Evolutionary conservation across 2,329 filamentous ascomycete species (phyloP), one percentile per base, ranked within the genome.

Genomic region (Ophiocordyceps sinensis): DNA sequence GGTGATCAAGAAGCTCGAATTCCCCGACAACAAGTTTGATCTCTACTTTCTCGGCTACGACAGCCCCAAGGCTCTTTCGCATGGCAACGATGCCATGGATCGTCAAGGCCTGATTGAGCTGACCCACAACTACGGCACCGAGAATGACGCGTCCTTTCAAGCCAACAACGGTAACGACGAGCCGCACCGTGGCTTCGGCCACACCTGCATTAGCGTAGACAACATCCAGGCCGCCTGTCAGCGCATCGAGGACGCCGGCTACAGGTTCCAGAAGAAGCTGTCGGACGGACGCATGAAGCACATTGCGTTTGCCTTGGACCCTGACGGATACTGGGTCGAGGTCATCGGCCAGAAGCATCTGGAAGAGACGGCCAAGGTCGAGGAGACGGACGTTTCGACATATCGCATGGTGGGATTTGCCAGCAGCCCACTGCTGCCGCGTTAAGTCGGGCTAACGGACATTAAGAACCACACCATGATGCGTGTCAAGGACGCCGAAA

Each of bases 11-110:
- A 84, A 88, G 64, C 70, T 91, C 37, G 69, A 82, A 47, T 84
- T 86, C 56, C 83, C 88, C 13, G 87, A 94, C 45, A 77, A 77
- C 61, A 94, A 93, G 57, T 96, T 96, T 62, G 85, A 91, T 54
- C 77, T 95, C 26, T 96, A 96, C 70, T 96, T 96, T 66, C 72
- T 98, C 45, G 87, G 81, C 44, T 96, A 93, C 65, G 82, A 94
- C 58, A 75, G 77, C 28, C 76, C 85, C 10, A 69, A 74, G 31
- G 82, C 89, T 13, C 66, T 76, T n/a, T 91, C 84, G 10, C 68
- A 74, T 43, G 82, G 80, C 53, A 79, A 79, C 47, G 75, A 80
- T 55, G 57, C 64, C 28, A 88, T 81, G 67, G 85, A 94, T 62
- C 82, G 91, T 41, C 82, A 94, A 62, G 91, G 85, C 37, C 73